phyloP scores from a whole-genome alignment of 306 rosid species.

The Pachyrhizus erosus region DNA sequence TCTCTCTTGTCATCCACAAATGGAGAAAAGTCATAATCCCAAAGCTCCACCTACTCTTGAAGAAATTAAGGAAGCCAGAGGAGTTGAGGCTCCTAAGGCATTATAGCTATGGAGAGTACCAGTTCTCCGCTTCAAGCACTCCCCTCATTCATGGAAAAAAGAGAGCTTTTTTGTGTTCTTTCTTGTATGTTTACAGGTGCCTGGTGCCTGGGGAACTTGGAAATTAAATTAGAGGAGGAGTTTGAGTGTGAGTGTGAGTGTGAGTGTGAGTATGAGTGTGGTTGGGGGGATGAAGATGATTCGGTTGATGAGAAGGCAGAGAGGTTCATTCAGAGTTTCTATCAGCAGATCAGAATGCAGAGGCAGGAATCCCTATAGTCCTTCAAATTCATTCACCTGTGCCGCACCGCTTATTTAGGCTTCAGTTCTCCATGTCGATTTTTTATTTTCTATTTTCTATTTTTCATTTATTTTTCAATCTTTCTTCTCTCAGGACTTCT shows the following conservation, averaged over 20 bases:
- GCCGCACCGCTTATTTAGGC: too few relatives aligned
- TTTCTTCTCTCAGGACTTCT: too few relatives aligned
- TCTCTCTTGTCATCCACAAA: conserved; percentile 49
- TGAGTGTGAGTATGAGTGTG: background rate
- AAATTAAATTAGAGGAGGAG: conserved; percentile 37
- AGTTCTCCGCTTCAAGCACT: conserved; percentile 63
- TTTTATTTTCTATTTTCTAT: too few relatives aligned
- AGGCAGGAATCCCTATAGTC: conserved; percentile 50
- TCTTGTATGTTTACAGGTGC: conserved; percentile 57
- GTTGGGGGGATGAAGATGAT: conserved; percentile 51
- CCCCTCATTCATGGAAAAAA: conserved; percentile 60
- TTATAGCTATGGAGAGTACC: conserved; percentile 48
- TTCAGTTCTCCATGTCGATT: too few relatives aligned
- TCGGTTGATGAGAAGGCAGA: conserved; percentile 75
- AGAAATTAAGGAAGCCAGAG: conserved; percentile 42
- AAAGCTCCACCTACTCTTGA: conserved; percentile 51
- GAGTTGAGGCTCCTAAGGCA: conserved; percentile 51
- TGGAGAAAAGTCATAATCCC: conserved; percentile 53
- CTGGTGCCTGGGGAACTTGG: conserved; percentile 53
- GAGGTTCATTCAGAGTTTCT: conserved; percentile 70
- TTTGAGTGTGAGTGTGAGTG: background rate
- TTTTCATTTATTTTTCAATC: too few relatives aligned
- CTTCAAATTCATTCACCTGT: background rate
- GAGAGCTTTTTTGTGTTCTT: conserved; percentile 51
- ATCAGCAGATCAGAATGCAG: conserved; percentile 68